Conservation (phyloP, 305 asterid species). For the Fraxinus platypoda region DNA sequence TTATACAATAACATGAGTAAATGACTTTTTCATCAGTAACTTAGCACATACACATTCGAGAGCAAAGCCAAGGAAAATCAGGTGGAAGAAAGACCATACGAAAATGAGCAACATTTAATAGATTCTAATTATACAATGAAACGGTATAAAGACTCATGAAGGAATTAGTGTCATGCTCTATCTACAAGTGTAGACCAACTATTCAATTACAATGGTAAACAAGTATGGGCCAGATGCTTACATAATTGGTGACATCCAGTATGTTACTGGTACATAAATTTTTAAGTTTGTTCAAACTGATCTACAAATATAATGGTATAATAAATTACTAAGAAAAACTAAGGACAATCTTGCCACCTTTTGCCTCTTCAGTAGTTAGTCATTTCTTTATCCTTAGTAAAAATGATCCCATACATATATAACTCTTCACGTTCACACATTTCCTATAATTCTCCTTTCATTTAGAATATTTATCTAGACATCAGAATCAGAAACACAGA, state of each 20-base stretch:
- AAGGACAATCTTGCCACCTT: neutral
- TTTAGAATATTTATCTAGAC: neutral
- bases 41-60: neutral
- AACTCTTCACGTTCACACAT: neutral
- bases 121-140: neutral
- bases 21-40: neutral
- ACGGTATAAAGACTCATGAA: neutral
- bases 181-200: neutral
- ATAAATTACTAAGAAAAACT: neutral
- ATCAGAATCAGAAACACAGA: neutral
- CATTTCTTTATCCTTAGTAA: neutral
- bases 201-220: neutral
- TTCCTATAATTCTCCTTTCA: neutral
- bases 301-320: neutral
- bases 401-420: neutral
- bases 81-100: neutral
- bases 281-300: neutral
- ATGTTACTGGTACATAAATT: neutral
- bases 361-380: slow-evolving; percentile 3
- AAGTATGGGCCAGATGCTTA: neutral
- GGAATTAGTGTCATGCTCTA: neutral
- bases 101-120: neutral
- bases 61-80: neutral
- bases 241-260: neutral
- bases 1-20: neutral